Percentiles rank a stretch among this genome's conserved stretches.
These are phyloP conservation scores for Linnemannia schmuckeri DNA, from an alignment of 192 early-diverging fungal species.

Conservation along the genomic window DNA sequence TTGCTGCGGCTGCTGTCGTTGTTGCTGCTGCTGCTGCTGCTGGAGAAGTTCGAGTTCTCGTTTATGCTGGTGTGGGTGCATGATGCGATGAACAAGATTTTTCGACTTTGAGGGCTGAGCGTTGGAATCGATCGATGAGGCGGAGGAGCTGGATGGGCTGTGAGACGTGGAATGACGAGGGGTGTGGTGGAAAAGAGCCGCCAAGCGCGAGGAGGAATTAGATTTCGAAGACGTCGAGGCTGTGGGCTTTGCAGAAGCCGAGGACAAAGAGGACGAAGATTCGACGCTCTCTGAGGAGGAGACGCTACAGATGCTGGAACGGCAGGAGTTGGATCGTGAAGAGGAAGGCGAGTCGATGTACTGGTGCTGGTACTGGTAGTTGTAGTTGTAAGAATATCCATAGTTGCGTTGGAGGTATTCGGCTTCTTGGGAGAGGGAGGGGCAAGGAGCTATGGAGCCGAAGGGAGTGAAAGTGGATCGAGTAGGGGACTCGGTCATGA, in stretches of 20 bases:
- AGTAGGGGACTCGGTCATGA: constrained; percentile 32
- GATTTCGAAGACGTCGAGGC: not conserved
- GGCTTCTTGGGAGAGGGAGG: constrained; percentile 3
- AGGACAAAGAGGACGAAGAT: not conserved
- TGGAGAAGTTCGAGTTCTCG: constrained; percentile 6
- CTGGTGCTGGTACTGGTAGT: not conserved
- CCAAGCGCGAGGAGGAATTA: constrained; percentile 7
- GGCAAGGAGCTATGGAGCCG: not conserved
- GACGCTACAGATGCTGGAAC: constrained; percentile 37
- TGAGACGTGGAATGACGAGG: not conserved
- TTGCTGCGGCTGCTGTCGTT: not conserved
- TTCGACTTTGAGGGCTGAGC: constrained; percentile 13
- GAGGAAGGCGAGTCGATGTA: constrained; percentile 21
- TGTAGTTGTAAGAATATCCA: not conserved
- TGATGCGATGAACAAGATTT: constrained; percentile 24
- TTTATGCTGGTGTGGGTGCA: constrained; percentile 29
- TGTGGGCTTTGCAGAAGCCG: not conserved
- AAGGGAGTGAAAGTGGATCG: not conserved
- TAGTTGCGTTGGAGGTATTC: not conserved
- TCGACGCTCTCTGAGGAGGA: not conserved
- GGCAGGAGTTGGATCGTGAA: constrained; percentile 32
- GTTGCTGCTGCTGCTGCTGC: not conserved
- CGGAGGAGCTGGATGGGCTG: not conserved
- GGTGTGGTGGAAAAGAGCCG: constrained; percentile 13
- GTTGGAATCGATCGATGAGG: not conserved